Base-by-base conservation (phyloP, 2,329 filamentous ascomycete genomes). In the Acrodontium crateriforme region DNA sequence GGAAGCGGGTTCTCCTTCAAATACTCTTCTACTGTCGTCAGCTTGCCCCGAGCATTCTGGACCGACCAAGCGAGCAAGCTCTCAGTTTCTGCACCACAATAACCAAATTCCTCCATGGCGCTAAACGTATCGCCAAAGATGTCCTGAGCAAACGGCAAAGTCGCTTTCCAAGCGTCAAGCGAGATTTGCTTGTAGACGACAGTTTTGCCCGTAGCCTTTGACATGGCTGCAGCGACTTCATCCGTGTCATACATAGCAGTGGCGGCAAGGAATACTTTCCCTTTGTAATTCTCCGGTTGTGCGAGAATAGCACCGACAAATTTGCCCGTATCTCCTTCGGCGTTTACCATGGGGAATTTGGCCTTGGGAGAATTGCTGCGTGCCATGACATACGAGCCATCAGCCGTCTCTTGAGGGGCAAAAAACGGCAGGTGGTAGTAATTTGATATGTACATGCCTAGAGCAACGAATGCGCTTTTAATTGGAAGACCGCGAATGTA, bases 401-500 rank as follows among this genome's bases (percentile, higher is more conserved):
- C 20, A 12, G 20, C 20, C 5, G 20, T 12, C 13, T 8, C 13
- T 8, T 22, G 20, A 22, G 20, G 20, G 8, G 20, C 20, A 10
- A 22, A 24, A 11, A 24, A 15, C 9, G 27, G 26, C 8, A 27
- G 9, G 18, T n/a, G 16, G 5, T 18, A 27, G 26, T 39, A 41
- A 27, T 40, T 40, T 15, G 31, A 17, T 41, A 44, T 42, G 31
- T 38, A 44, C 12, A 24, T 31, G 20, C 37, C 38, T 1, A 36
- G 30, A 9, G 36, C 29, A 8, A 44, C 22, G 20, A 45, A 43
- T 2, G 32, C 35, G 13, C 28, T 37, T 14, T 32, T 32, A 19
- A 44, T 34, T 3, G 35, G 29, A 2, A 36, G 47, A 61, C 61
- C 28, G 62, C 67, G 9, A 64, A 41, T 41, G 24, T 41, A 40